Conservation (phyloP, 2,329 filamentous ascomycete genomes). For the Elsinoe fawcettii region DNA sequence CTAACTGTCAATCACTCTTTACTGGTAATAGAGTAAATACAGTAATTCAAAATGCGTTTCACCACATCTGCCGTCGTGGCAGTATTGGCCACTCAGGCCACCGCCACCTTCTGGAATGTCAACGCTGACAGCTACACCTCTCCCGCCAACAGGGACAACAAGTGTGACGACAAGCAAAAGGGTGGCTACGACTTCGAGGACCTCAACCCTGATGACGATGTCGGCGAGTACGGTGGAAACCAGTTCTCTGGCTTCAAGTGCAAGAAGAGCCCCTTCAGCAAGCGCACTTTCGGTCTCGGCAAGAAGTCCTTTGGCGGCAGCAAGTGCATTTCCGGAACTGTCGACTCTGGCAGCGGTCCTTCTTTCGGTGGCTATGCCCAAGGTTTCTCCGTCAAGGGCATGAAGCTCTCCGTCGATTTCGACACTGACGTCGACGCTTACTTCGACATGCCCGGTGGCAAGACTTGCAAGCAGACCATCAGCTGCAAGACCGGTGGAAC, state of each 20-base stretch:
- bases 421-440: constrained; percentile 76
- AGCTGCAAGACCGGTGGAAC: constrained; percentile 61
- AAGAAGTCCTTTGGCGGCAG: constrained; percentile 35
- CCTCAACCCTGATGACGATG: constrained; percentile 41
- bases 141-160: constrained; percentile 67
- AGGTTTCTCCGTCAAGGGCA: constrained; percentile 64
- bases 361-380: constrained; percentile 44
- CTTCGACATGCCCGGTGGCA: constrained; percentile 79
- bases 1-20: constrained; percentile 4
- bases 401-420: constrained; percentile 66
- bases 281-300: constrained; percentile 33
- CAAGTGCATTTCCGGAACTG: constrained; percentile 39
- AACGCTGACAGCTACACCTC: constrained; percentile 52
- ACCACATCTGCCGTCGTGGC: constrained; percentile 31
- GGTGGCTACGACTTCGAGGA: constrained; percentile 62
- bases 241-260: constrained; percentile 67
- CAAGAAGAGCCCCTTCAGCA: constrained; percentile 48
- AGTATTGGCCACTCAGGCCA: constrained; percentile 39
- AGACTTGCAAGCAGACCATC: constrained; percentile 69
- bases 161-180: constrained; percentile 64
- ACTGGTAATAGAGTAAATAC: constrained; percentile 7
- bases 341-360: constrained; percentile 47
- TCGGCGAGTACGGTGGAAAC: constrained; percentile 64
- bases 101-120: constrained; percentile 43
- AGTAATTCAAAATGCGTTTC: constrained; percentile 16